Base-by-base conservation (phyloP, 495 filamentous ascomycete species). In the Lasiosphaeria miniovina region DNA sequence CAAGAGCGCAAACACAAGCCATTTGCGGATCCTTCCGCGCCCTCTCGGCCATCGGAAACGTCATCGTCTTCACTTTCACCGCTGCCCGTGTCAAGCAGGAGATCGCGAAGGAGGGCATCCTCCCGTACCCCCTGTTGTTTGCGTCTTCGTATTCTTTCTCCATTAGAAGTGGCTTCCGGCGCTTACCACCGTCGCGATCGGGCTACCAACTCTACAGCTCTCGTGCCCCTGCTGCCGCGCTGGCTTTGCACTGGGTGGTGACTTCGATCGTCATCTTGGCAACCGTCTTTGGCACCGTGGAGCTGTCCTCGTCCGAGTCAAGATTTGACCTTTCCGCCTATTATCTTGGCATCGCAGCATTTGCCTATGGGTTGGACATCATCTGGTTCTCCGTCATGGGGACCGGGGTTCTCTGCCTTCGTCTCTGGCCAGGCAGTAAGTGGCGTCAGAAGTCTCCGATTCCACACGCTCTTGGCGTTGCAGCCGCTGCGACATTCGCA, bases 1-100 rank as follows among this genome's bases (percentile, higher is more conserved):
- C 53, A 4, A 34, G 15, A 45, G n/a, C n/a, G 36, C 50, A 57
- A 10, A 57, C 60, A n/a, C 54, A 73, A 3, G 79, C 80, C 0
- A 58, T 61, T 5, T 58, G 45, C 33, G 53, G 54, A 24, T 55
- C 54, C 14, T 49, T 63, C 12, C 45, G 12, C 0, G 85, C 86
- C 7, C 71, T 87, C 7, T 84, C 80, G 6, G 85, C 83, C 0
- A 82, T 84, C 15, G 87, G 86, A 0, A 89, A 89, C 65, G 73
- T 79, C 7, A 58, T 75, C 31, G 74, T 75, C 9, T 73, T 75
- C 32, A 71, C 68, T 43, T 77, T 79, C 59, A 72, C 73, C 0
- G 69, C 88, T 75, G 83, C 87, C 1, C 77, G 87, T 0, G 74
- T 89, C 32, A 89, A 88, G 60, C 84, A 88, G 69, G 87, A 89